These are phyloP conservation scores for Komagataella pseudopastoris DNA, from an alignment of 805 yeast genomes.

Conservation along the genomic window DNA sequence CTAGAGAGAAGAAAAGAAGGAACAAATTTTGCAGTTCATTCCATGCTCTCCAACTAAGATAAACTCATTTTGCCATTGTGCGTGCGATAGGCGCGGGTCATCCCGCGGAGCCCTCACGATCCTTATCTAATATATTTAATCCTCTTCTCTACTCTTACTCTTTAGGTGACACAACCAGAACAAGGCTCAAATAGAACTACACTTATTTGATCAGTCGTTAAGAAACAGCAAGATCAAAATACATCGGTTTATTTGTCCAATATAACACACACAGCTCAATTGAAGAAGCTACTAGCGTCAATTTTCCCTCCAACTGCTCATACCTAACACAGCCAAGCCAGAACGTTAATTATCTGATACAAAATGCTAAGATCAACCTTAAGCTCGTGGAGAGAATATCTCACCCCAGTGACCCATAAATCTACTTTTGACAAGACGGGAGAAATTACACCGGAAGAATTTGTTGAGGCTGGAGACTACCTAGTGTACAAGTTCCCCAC, in stretches of 20 bases:
- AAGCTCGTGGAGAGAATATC: conserved; percentile 78
- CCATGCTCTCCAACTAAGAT: neutral
- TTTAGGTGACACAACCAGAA: neutral
- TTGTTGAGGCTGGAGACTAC: conserved; percentile 89
- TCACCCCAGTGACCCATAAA: conserved; percentile 81
- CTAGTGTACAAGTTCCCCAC: conserved; percentile 87
- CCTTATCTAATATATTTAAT: neutral
- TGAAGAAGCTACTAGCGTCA: neutral
- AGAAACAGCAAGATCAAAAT: neutral
- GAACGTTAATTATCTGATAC: neutral
- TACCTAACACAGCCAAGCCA: neutral
- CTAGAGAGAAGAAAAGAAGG: neutral
- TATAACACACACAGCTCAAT: neutral
- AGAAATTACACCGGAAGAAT: conserved; percentile 91
- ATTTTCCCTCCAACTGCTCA: neutral
- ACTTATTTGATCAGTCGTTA: neutral
- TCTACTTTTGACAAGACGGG: conserved; percentile 83
- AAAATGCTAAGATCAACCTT: conserved; percentile 59
- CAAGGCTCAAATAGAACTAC: neutral
- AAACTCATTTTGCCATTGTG: neutral
- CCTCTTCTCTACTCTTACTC: neutral
- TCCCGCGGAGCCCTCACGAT: neutral
- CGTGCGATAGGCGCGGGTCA: neutral
- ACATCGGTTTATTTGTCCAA: neutral
- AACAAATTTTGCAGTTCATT: neutral